Base-by-base conservation (phyloP, 2,329 filamentous ascomycete species). In the Colletotrichum sp. region DNA sequence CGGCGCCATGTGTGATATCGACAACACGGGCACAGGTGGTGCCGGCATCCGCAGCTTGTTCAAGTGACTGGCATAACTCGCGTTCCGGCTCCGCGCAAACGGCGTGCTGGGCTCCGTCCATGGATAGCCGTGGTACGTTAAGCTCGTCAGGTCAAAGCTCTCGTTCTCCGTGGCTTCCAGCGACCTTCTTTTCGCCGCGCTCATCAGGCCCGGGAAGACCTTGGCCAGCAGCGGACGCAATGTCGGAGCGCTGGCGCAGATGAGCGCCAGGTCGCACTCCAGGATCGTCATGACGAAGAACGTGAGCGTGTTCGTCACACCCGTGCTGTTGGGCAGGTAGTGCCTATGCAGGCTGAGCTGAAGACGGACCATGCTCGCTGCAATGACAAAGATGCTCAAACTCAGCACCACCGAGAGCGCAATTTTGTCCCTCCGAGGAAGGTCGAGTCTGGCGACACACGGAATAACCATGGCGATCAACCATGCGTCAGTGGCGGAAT, bases 401-500 rank as follows among this genome's bases (percentile, higher is more conserved):
- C 83, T 85, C 67, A 90, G 83, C 80, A 90, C 87, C 22, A 85
- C 60, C 2, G 81, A 80, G 4, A 89, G 82, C 39, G 85, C 85
- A 3, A 86, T 56, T 80, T 87, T 89, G 77, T 87, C 87, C 56
- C 85, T 83, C n/a, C 80, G 80, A 16, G 82, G 82, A 13, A 88
- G 76, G 10, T 84, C 81, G 13, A 89, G 82, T 3, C 83, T 78
- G 4, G 82, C 76, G 6, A 89, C 75, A 58, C 83, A 84, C 5
- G 86, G 85, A 13, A 89, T 78, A 0, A 89, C 84, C 6, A 90
- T 79, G 3, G 81, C 67, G 65, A 89, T 82, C 12, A 90, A 83
- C 78, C 84, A 83, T 39, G 85, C 73, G 77, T 90, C 89, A 30
- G 88, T 84, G 4, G 81, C 81, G n/a, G 88, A 87, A 76, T 89